Conservation (phyloP, 2,329 filamentous ascomycete species). For the Cladosporium sp. region DNA sequence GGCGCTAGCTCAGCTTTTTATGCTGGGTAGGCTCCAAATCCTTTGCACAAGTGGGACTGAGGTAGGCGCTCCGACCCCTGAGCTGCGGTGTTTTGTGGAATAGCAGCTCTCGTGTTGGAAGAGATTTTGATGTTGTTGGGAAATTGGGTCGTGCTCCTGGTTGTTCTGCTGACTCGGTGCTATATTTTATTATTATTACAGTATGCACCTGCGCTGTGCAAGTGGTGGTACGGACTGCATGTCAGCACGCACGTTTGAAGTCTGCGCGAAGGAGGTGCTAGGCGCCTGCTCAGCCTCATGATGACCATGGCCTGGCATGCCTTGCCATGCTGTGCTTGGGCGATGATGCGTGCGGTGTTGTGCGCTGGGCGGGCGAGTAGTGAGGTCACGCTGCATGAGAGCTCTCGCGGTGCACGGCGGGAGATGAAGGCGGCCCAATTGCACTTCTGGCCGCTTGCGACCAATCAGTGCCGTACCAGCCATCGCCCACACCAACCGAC, state of each 20-base stretch:
- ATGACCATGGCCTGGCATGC: background rate
- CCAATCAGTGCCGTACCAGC: too few relatives aligned
- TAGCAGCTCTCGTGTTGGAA: background rate
- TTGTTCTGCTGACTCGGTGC: background rate
- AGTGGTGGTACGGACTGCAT: background rate
- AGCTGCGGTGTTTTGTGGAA: background rate
- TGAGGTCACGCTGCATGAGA: background rate
- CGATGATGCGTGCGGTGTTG: too few relatives aligned
- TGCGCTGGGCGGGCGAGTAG: background rate
- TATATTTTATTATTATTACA: background rate
- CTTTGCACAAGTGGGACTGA: background rate
- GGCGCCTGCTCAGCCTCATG: background rate
- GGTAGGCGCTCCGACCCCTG: background rate
- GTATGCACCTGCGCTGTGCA: background rate
- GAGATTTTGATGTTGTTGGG: slow-evolving; percentile 4
- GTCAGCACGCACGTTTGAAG: background rate
- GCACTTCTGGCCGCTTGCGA: too few relatives aligned
- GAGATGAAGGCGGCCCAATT: too few relatives aligned
- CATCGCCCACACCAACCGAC: too few relatives aligned
- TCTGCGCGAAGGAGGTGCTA: background rate
- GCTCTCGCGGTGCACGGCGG: too few relatives aligned
- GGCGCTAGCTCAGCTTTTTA: background rate
- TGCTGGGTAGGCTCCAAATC: background rate
- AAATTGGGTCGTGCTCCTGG: background rate
- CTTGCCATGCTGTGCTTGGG: too few relatives aligned